Base-by-base conservation (phyloP, 768 basidiomycete species). In the Cantharellus cinnabarinus region DNA sequence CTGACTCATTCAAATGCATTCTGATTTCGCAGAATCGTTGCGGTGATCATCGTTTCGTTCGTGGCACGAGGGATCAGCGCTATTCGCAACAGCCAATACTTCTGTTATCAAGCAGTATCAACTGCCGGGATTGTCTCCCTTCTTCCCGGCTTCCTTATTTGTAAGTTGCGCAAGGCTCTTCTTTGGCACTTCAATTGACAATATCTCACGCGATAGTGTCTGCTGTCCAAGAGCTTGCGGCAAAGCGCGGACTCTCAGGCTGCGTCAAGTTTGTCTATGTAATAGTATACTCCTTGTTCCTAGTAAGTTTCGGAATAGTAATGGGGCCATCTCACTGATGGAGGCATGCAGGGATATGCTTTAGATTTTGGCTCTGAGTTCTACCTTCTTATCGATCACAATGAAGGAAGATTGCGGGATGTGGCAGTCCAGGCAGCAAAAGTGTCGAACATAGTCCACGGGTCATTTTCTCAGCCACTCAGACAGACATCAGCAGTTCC, bases 51-150 rank as follows among this genome's bases (percentile, higher is more conserved):
- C 41, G 80, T 90, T 56, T 88, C 88, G 0, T 88, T 90, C 66
- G 70, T 75, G 39, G 83, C 89, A 42, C 82, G 89, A 52, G 90
- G 82, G 4, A 71, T 95, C 40, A 84, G 82, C 63, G 87, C 89
- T 61, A 77, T 77, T 20, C 77, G 75, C 56, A 76, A 81, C 55
- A 75, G 85, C 55, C 7, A 54, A 35, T 57, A 41, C 39, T 93
- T 95, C 70, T 95, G 91, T 68, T 95, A 93, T 67, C 83, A 87
- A 2, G 85, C 91, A 2, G 83, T 94, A 60, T 90, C 90, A 0
- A 89, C 87, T 4, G 77, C 88, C 56, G 82, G 81, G 35, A 86
- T 93, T 59, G 85, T 93, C 39, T 80, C 85, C 42, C 89, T 94
- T 61, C 76, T 93, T 50, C 89, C 89, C 15, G 89, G 88, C 1